These are phyloP conservation scores for Apiotrichum domesticum DNA, from an alignment of 1,284 basidiomycete species.

Conservation along the genomic window DNA sequence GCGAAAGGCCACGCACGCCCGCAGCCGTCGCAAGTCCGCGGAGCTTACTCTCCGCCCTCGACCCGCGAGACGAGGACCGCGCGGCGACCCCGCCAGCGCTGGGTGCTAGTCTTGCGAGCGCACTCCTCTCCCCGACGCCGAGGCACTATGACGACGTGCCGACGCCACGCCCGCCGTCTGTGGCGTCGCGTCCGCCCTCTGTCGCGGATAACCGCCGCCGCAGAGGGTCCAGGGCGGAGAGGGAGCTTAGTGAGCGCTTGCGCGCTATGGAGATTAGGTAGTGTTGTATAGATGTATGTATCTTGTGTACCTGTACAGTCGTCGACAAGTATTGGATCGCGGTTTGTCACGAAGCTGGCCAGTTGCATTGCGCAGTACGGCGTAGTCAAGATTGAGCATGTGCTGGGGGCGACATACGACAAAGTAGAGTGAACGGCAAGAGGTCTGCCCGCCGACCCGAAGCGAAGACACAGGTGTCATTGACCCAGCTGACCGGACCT, in stretches of 20 bases:
- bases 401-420: too few species aligned
- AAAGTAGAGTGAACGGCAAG: too few species aligned
- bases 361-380: too few species aligned
- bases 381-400: too few species aligned
- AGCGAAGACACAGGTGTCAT: too few species aligned
- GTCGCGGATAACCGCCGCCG: conserved; percentile 5
- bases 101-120: background rate
- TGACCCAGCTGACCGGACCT: too few species aligned
- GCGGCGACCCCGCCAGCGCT: background rate
- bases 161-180: conserved; percentile 7
- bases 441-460: too few species aligned
- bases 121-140: background rate
- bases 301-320: background rate
- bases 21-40: background rate
- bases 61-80: background rate
- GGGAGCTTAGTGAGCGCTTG: conserved; percentile 34
- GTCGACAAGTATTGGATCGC: too few species aligned
- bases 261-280: conserved; percentile 12
- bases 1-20: background rate
- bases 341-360: too few species aligned
- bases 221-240: conserved; percentile 25
- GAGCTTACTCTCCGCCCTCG: background rate
- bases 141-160: background rate
- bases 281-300: background rate
- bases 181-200: background rate